These are phyloP conservation scores for Solanum ossicruentum DNA, from an alignment of 257 asterid genomes.

Conservation along the genomic window DNA sequence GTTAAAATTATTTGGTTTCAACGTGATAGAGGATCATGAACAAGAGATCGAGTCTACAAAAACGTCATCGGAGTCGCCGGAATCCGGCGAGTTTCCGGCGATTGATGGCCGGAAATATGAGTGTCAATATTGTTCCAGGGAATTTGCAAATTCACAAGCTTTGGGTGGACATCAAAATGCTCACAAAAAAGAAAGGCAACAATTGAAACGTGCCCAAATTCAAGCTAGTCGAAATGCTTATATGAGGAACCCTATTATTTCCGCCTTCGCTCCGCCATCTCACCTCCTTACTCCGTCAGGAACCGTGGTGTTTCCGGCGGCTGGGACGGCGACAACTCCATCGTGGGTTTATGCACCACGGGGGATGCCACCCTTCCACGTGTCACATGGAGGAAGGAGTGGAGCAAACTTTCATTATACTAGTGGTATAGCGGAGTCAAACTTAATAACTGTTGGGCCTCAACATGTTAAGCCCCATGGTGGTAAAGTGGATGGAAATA, in stretches of 20 bases:
- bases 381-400: conserved; percentile 34
- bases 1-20: conserved; percentile 76
- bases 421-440: conserved; percentile 31
- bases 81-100: conserved; percentile 19
- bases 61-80: conserved; percentile 29
- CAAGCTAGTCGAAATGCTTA: conserved; percentile 79
- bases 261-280: conserved; percentile 77
- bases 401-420: conserved; percentile 34
- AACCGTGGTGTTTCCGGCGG: conserved; percentile 14
- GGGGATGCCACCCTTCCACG: conserved; percentile 53
- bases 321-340: conserved; percentile 12
- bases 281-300: conserved; percentile 64
- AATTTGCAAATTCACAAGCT: conserved; percentile 92
- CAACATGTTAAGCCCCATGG: conserved; percentile 40
- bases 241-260: conserved; percentile 79
- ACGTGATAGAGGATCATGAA: conserved; percentile 37
- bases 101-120: conserved; percentile 77
- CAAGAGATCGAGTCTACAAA: conserved; percentile 29
- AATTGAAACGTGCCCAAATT: conserved; percentile 79
- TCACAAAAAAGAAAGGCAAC: conserved; percentile 88
- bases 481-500: conserved; percentile 17
- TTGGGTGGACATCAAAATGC: conserved; percentile 99
- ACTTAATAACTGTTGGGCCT: conserved; percentile 45
- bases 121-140: conserved; percentile 91
- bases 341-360: conserved; percentile 77